A percentile compares a stretch with the other conserved stretches of the same genome.
Evolutionary conservation across 441 rosid species (phyloP).

Genomic region (Iberis amara): DNA sequence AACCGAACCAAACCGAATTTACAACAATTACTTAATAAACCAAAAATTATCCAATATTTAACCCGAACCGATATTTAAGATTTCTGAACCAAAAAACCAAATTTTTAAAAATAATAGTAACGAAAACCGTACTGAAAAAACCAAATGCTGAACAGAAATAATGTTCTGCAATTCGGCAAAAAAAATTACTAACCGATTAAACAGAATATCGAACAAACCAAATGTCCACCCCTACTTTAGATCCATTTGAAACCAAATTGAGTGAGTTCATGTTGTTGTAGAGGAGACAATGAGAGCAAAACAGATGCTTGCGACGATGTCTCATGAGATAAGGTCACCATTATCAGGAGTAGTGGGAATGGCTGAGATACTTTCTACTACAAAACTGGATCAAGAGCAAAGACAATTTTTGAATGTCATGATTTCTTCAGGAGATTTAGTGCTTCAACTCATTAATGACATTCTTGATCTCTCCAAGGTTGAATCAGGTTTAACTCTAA

Average conservation of each 20-base stretch:
- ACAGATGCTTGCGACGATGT: constrained; percentile 96
- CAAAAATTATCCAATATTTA: no score
- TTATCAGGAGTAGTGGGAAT: constrained; percentile 88
- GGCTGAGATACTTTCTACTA: constrained; percentile 84
- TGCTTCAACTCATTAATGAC: constrained; percentile 87
- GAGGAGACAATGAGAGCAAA: constrained; percentile 99
- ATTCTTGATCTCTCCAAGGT: constrained; percentile 98
- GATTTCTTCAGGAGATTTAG: constrained; percentile 94
- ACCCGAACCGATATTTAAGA: no score
- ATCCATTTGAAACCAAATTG: no score
- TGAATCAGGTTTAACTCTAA: constrained; percentile 78
- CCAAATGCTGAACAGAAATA: no score
- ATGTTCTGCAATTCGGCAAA: no score
- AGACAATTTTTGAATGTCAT: constrained; percentile 69
- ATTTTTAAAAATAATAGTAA: not conserved
- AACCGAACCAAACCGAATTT: no score
- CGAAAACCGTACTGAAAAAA: no score
- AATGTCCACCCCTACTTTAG: no score
- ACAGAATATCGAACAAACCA: no score
- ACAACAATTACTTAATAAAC: no score
- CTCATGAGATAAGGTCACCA: constrained; percentile 96
- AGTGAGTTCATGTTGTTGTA: constrained; percentile 23
- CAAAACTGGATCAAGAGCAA: constrained; percentile 75
- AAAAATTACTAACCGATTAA: no score
- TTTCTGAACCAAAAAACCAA: no score